These are phyloP conservation scores for Didymella pinodella DNA, from an alignment of 2,329 filamentous ascomycete species.

Conservation along the genomic window DNA sequence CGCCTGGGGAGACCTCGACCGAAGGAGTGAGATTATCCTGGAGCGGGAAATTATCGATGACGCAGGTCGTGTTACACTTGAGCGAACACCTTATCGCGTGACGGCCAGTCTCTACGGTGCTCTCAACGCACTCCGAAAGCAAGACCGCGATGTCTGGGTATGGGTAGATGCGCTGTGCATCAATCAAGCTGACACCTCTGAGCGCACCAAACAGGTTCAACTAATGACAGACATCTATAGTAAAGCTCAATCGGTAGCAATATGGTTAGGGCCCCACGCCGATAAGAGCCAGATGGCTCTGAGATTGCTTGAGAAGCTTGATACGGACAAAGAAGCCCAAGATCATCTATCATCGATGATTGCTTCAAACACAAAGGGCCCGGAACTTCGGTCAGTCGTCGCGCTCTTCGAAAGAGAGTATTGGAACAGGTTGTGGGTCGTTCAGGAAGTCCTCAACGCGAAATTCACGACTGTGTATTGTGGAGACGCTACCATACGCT, in stretches of 20 bases:
- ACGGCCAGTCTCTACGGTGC: background rate
- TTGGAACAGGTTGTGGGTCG: constrained; percentile 6
- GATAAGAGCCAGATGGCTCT: background rate
- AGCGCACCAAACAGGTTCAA: background rate
- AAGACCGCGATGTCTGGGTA: background rate
- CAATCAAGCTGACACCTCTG: background rate
- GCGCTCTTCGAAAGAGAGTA: constrained; percentile 1
- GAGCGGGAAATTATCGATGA: constrained; percentile 2
- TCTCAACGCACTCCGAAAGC: background rate
- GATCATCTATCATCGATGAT: too few relatives aligned
- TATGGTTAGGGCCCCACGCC: background rate
- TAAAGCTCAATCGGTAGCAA: constrained; percentile 1
- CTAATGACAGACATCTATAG: constrained; percentile 3
- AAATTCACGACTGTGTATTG: background rate
- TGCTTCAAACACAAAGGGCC: too few relatives aligned
- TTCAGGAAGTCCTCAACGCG: constrained; percentile 4
- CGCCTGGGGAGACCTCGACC: constrained; percentile 44
- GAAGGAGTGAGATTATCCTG: constrained; percentile 18
- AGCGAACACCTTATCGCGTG: background rate
- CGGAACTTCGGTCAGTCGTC: background rate
- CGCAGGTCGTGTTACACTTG: background rate
- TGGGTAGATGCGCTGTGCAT: constrained; percentile 5
- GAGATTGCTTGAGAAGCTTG: background rate
- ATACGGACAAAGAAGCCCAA: too few relatives aligned
- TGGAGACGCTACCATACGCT: background rate